These are phyloP conservation scores for Macroventuria anomochaeta DNA, from an alignment of 2,329 filamentous ascomycete species.

Conservation along the genomic window DNA sequence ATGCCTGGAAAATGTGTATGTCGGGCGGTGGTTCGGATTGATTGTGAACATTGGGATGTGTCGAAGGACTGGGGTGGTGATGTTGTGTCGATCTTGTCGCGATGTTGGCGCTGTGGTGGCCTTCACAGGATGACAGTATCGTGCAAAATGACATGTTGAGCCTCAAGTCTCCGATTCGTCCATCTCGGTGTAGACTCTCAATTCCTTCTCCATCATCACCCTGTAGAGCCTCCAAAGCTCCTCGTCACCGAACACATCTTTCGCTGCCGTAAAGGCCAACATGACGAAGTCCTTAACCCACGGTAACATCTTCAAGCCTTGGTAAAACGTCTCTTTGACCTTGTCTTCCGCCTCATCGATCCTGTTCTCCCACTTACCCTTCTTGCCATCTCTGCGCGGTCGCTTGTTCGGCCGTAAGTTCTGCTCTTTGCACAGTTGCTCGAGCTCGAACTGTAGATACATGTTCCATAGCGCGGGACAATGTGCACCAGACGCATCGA, in stretches of 20 bases:
- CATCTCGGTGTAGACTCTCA: constrained; percentile 64
- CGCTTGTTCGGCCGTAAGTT: constrained; percentile 12
- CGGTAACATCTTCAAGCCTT: constrained; percentile 63
- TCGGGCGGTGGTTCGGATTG: too few relatives aligned
- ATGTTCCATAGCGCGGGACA: constrained; percentile 40
- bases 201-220: constrained; percentile 66
- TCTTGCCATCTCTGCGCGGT: constrained; percentile 27
- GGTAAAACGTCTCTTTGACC: constrained; percentile 62
- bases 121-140: too few relatives aligned
- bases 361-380: constrained; percentile 25
- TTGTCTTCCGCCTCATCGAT: constrained; percentile 45
- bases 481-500: constrained; percentile 35
- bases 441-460: constrained; percentile 43
- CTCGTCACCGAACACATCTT: constrained; percentile 47
- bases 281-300: constrained; percentile 69
- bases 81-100: too few relatives aligned
- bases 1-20: too few relatives aligned
- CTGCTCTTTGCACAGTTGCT: constrained; percentile 23
- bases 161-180: constrained; percentile 36
- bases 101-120: too few relatives aligned
- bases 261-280: constrained; percentile 58
- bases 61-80: too few relatives aligned
- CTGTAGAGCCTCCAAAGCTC: constrained; percentile 62
- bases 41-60: too few relatives aligned
- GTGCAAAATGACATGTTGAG: too few relatives aligned